Percentiles rank a stretch among this genome's conserved stretches.
These are phyloP conservation scores for Hypomyces rosellus DNA, from an alignment of 2,329 filamentous ascomycete genomes.

Conservation along the genomic window DNA sequence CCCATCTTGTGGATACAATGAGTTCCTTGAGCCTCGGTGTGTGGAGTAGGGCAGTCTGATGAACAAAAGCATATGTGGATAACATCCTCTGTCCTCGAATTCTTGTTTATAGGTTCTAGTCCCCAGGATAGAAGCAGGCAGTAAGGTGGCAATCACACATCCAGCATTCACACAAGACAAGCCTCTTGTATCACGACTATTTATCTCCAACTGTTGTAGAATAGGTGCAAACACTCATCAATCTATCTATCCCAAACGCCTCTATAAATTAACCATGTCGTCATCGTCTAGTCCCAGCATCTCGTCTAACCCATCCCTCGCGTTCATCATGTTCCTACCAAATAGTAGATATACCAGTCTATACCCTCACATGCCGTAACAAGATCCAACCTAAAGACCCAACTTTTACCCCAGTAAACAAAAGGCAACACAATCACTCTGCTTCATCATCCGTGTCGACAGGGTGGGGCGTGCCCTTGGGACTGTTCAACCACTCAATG, in stretches of 20 bases:
- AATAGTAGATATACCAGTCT: neutral
- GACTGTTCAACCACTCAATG: conserved; percentile 76
- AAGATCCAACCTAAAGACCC: neutral
- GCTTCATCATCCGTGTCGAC: conserved; percentile 71
- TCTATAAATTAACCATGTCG: neutral
- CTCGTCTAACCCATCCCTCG: neutral
- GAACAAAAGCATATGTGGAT: too few relatives aligned
- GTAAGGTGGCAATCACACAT: too few relatives aligned
- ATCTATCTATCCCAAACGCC: neutral
- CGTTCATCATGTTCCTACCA: neutral
- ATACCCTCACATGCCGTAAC: neutral
- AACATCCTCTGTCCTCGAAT: too few relatives aligned
- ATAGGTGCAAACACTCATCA: too few relatives aligned
- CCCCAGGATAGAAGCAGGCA: too few relatives aligned
- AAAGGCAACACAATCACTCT: neutral
- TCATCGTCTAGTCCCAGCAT: neutral
- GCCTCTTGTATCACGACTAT: too few relatives aligned
- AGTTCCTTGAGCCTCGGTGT: too few relatives aligned
- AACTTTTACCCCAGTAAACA: neutral
- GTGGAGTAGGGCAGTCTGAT: too few relatives aligned
- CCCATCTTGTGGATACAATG: too few relatives aligned
- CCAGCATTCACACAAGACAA: too few relatives aligned
- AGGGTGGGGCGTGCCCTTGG: conserved; percentile 76
- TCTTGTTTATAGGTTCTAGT: too few relatives aligned
- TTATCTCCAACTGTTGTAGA: too few relatives aligned